Conservation (phyloP, 352 stramenopile species). For the Phytophthora gonapodyides region DNA sequence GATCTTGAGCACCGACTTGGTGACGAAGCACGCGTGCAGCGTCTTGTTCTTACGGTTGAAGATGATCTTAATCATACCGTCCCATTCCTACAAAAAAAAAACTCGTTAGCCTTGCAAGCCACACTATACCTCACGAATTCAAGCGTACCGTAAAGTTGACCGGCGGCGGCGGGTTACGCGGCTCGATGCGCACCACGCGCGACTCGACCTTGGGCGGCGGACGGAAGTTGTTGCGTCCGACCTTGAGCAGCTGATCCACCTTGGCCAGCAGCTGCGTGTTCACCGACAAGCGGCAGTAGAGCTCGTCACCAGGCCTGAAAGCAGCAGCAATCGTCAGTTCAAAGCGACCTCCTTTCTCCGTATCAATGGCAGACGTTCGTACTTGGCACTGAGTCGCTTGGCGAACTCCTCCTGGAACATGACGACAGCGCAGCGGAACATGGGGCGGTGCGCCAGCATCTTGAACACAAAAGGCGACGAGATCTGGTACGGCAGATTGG, state of each 20-base stretch:
- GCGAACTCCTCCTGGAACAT: slow-evolving; percentile 99
- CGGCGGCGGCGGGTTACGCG: slow-evolving; percentile 97
- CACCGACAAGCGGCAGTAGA: slow-evolving; percentile 98
- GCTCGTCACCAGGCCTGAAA: slow-evolving; percentile 91
- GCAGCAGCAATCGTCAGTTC: neutral
- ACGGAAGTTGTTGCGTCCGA: slow-evolving; percentile 99
- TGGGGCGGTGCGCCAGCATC: slow-evolving; percentile 96
- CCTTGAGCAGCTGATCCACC: slow-evolving; percentile 98
- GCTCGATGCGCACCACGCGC: slow-evolving; percentile 97
- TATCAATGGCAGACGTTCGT: slow-evolving; percentile 7
- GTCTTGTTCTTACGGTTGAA: slow-evolving; percentile 99
- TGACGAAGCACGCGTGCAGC: slow-evolving; percentile 95
- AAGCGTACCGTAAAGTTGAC: slow-evolving; percentile 96
- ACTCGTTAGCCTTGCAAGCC: slow-evolving; percentile 13
- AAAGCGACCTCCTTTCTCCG: neutral
- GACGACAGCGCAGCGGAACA: slow-evolving; percentile 99
- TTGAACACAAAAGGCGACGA: slow-evolving; percentile 99
- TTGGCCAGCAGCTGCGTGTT: slow-evolving; percentile 99
- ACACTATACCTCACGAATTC: neutral
- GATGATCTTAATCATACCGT: slow-evolving; percentile 98
- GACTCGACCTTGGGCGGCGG: slow-evolving; percentile 98
- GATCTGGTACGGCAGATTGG: slow-evolving; percentile 99
- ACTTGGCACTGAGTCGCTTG: slow-evolving; percentile 96
- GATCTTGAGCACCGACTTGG: slow-evolving; percentile 96
- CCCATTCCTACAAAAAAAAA: slow-evolving; percentile 92